Base-by-base conservation (phyloP, 2,329 filamentous ascomycete genomes). In the Penicillium aurantiogriseum region DNA sequence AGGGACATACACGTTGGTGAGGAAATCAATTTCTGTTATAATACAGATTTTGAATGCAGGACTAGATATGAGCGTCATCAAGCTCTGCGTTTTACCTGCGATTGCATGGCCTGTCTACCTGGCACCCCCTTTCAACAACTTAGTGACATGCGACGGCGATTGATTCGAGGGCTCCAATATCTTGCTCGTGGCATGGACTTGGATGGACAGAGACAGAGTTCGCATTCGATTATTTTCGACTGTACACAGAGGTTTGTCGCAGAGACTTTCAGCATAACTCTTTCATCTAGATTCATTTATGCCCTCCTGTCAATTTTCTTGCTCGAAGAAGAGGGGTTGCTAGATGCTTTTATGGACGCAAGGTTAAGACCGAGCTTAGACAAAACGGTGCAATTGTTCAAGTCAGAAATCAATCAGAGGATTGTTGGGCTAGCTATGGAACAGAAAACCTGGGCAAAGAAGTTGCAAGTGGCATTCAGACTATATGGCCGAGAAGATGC, bases 131-230 rank as follows among this genome's bases (percentile, higher is more conserved):
- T 47, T 13, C 44, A 43, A n/a, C 2, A 25, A 31, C 13, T 42
- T 8, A 51, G 38, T 8, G 35, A 31, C 13, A 21, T 51, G n/a
- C 36, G 48, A 11, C n/a, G 48, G n/a, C 38, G 48, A 21, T 31
- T 51, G 48, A 51, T 42, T 33, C 48, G 48, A 51, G 48, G 48
- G 10, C 25, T 42, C 11, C 48, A 42, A n/a, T 51, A 51, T 19
- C 25, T 51, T 33, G 2, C 19, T 10, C 10, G 10, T 23, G 36
- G 48, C 19, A 27, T 11, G 13, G 48, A 51, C 38, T 42, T 31
- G 27, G 27, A 51, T 43, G 27, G 27, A 13, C 23, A 31, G 21
- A 27, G 10, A 19, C 21, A 27, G 11, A 19, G 15, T 27, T 36
- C 8, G 13, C 5, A 27, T 21, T 13, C 13, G 17, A 31, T 51